A percentile compares a stretch with the other conserved stretches of the same genome.
phyloP scores from a whole-genome alignment of 202 grass and related monocot genomes.

The Setaria italica region DNA sequence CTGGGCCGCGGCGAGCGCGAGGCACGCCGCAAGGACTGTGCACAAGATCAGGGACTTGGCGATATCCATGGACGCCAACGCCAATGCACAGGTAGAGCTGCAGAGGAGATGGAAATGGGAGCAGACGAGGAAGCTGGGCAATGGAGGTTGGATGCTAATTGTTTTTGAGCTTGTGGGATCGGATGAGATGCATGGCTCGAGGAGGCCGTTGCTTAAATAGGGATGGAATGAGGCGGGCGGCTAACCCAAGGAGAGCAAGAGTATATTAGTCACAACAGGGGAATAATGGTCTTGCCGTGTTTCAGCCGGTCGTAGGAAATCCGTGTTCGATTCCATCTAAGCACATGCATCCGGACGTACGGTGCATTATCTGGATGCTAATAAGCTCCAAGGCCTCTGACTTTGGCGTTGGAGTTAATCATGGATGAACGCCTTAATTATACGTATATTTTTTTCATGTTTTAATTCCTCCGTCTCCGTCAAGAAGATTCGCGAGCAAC shows the following conservation, averaged over 20 bases:
- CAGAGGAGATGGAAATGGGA: neutral
- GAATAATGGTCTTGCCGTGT: slow-evolving; percentile 33
- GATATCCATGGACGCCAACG: neutral
- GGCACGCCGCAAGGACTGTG: neutral
- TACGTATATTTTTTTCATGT: neutral
- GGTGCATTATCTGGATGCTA: neutral
- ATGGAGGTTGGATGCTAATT: neutral
- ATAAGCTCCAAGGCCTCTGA: slow-evolving; percentile 5
- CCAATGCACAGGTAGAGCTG: neutral
- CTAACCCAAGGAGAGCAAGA: neutral
- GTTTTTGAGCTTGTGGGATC: neutral
- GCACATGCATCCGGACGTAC: slow-evolving; percentile 16
- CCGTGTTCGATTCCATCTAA: slow-evolving; percentile 32
- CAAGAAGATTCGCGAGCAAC: neutral
- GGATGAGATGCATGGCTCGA: neutral
- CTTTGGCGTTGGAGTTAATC: slow-evolving; percentile 1
- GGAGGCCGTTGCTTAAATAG: slow-evolving; percentile 11
- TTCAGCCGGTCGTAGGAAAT: neutral
- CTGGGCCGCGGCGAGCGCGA: neutral
- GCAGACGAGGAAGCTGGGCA: neutral
- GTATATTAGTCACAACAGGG: neutral
- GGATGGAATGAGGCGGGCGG: neutral
- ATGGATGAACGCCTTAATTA: neutral
- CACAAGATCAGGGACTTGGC: neutral
- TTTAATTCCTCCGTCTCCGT: neutral